Evolutionary conservation across 352 stramenopile genomes (phyloP).

Genomic region (Aphanomyces euteiches): DNA sequence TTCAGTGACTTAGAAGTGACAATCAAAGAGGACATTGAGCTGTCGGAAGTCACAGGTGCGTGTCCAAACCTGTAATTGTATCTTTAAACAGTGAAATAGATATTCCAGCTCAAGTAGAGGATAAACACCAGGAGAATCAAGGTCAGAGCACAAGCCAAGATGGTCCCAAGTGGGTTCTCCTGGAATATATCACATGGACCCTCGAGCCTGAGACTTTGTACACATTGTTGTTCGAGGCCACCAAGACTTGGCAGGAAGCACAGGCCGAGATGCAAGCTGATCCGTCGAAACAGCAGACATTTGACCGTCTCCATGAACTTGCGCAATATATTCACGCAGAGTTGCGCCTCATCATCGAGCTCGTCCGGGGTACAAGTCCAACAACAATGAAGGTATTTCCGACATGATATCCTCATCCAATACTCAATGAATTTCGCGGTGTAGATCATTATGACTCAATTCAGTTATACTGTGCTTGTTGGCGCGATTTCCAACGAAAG

Average conservation of each 20-base stretch:
- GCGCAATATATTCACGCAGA: constrained; percentile 15
- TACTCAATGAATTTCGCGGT: not conserved
- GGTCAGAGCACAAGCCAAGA: not conserved
- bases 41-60: too few species aligned
- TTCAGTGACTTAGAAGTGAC: too few species aligned
- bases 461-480: constrained; percentile 15
- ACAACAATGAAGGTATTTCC: not conserved
- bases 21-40: too few species aligned
- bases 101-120: too few species aligned
- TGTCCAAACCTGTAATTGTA: too few species aligned
- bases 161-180: constrained; percentile 14
- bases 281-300: not conserved
- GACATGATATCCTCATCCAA: not conserved
- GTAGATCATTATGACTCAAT: constrained; percentile 10
- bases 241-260: not conserved
- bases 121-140: too few species aligned
- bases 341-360: constrained; percentile 13
- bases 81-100: too few species aligned
- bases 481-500: constrained; percentile 11
- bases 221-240: not conserved
- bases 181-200: constrained; percentile 10
- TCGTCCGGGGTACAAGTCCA: not conserved
- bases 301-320: not conserved
- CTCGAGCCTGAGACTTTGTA: constrained; percentile 1
- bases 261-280: not conserved